Percentiles rank a stretch among this genome's conserved stretches.
These are phyloP conservation scores for Candida lessepsii DNA, from an alignment of 805 yeast genomes.

Conservation along the genomic window DNA sequence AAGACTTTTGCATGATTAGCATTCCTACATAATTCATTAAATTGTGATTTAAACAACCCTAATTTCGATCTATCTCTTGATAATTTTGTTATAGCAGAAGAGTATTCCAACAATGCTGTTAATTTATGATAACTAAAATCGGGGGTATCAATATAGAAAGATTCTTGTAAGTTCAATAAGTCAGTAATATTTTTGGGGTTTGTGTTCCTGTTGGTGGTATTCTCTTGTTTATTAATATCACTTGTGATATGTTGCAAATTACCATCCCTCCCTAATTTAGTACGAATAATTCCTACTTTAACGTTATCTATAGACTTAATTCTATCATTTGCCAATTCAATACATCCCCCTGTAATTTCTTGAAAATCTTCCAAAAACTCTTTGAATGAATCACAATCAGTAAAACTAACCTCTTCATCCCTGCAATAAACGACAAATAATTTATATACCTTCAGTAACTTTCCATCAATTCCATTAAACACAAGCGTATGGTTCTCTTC, in stretches of 20 bases:
- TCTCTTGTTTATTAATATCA: too few relatives aligned
- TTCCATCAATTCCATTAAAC: slow-evolving; percentile 7
- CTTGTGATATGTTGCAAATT: too few relatives aligned
- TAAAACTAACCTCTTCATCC: slow-evolving; percentile 1
- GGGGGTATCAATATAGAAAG: neutral
- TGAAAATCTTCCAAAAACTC: slow-evolving; percentile 17
- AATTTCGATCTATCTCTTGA: slow-evolving; percentile 38
- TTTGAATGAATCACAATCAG: slow-evolving; percentile 9
- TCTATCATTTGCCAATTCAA: slow-evolving; percentile 12
- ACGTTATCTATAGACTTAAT: neutral
- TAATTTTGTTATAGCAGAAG: slow-evolving; percentile 40
- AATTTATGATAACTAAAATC: slow-evolving; percentile 1
- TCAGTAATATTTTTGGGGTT: too few relatives aligned
- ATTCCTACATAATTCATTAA: slow-evolving; percentile 51
- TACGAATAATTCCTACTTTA: neutral
- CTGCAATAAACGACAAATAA: neutral
- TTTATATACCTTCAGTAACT: slow-evolving; percentile 1
- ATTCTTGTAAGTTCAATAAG: neutral
- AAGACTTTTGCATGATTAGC: slow-evolving; percentile 30
- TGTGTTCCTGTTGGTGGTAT: too few relatives aligned
- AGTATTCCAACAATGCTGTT: slow-evolving; percentile 15
- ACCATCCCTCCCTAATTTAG: too few relatives aligned
- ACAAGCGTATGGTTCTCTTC: slow-evolving; percentile 2
- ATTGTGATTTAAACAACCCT: slow-evolving; percentile 42
- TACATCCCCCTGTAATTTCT: slow-evolving; percentile 18